phyloP scores from a whole-genome alignment of 1,284 basidiomycete species.

The Apiotrichum siamense region DNA sequence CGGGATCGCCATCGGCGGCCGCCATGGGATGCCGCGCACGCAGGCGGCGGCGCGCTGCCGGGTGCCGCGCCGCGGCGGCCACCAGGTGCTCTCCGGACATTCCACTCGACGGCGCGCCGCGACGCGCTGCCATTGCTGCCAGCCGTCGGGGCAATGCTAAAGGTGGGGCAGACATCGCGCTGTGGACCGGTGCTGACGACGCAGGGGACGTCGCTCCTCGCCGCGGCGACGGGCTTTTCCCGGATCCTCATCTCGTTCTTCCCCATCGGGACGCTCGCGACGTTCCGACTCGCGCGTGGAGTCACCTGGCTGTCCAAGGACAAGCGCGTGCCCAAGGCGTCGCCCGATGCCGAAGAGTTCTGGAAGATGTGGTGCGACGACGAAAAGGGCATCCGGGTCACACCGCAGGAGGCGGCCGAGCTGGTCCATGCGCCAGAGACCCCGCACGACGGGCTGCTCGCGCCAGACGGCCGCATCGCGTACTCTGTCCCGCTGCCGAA shows the following conservation, averaged over 20 bases:
- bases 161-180: constrained; percentile 29
- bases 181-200: background rate
- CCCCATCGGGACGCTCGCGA: constrained; percentile 37
- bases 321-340: constrained; percentile 21
- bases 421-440: constrained; percentile 15
- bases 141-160: constrained; percentile 35
- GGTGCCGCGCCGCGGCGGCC: no score
- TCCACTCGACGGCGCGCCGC: constrained; percentile 36
- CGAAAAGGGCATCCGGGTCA: constrained; percentile 25
- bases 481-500: constrained; percentile 23
- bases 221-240: constrained; percentile 34
- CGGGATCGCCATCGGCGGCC: no score
- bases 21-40: no score
- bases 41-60: no score
- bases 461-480: constrained; percentile 28
- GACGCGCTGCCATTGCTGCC: constrained; percentile 42
- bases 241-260: constrained; percentile 45
- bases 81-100: constrained; percentile 17
- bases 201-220: constrained; percentile 51
- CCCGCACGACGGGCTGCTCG: constrained; percentile 17
- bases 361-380: constrained; percentile 42
- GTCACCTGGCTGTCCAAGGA: constrained; percentile 27
- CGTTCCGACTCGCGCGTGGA: constrained; percentile 21
- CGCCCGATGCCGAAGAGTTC: constrained; percentile 36
- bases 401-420: constrained; percentile 16